Conservation (phyloP, 179 eudicot genomes). For the Corrigiola litoralis region DNA sequence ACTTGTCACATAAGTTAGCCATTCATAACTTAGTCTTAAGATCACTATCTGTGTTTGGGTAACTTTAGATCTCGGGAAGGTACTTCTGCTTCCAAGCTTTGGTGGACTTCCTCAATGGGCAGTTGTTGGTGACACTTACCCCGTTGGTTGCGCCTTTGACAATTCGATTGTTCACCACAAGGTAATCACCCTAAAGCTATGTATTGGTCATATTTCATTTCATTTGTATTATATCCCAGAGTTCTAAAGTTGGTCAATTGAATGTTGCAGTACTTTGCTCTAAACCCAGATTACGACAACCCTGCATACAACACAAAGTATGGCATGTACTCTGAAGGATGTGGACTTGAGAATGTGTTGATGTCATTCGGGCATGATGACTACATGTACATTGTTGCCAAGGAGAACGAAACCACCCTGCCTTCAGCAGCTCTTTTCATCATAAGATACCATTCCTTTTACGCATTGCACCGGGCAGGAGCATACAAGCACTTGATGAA, state of each 20-base stretch:
- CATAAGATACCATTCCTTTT: constrained; percentile 58
- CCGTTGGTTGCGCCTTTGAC: constrained; percentile 86
- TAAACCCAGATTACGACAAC: constrained; percentile 51
- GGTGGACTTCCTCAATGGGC: constrained; percentile 98
- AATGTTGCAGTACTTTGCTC: constrained; percentile 17
- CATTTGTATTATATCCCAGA: neutral
- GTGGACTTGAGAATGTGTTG: constrained; percentile 68
- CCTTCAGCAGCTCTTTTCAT: constrained; percentile 65
- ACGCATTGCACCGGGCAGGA: constrained; percentile 62
- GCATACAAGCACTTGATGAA: constrained; percentile 84
- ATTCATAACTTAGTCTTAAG: too few relatives aligned
- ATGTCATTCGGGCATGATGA: constrained; percentile 90
- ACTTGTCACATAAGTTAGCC: too few relatives aligned
- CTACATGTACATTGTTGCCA: constrained; percentile 83
- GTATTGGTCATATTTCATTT: neutral
- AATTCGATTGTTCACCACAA: constrained; percentile 77
- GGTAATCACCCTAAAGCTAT: constrained; percentile 27
- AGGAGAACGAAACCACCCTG: constrained; percentile 46
- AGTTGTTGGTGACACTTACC: constrained; percentile 88
- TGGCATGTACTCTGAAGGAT: constrained; percentile 56
- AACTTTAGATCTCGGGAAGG: constrained; percentile 80
- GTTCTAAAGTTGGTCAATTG: neutral
- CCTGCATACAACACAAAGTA: constrained; percentile 53
- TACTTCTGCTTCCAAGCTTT: constrained; percentile 70
- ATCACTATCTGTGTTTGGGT: neutral